A percentile compares a stretch with the other conserved stretches of the same genome.
Evolutionary conservation across 345 rosid species (phyloP).

Genomic region (Brassica juncea): DNA sequence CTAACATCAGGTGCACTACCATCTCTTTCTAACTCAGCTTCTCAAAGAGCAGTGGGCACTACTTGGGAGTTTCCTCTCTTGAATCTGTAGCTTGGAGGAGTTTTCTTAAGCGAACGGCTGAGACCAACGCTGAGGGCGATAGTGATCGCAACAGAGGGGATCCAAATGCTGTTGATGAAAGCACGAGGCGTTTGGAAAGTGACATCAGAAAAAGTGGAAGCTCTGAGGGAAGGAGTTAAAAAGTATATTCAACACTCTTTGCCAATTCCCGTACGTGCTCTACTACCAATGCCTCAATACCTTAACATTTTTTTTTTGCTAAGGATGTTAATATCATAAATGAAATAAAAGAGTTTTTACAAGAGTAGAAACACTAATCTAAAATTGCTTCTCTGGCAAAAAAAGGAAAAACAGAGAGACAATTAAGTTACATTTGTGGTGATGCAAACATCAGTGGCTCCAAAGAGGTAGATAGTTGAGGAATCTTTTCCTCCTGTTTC

Average conservation of each 20-base stretch:
- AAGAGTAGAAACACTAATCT: too few species aligned
- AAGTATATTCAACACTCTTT: constrained; percentile 31
- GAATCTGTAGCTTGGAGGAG: constrained; percentile 7
- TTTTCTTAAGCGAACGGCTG: constrained; percentile 21
- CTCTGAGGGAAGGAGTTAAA: constrained; percentile 40
- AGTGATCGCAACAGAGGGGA: background rate
- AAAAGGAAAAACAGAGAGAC: too few species aligned
- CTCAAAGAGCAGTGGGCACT: constrained; percentile 28
- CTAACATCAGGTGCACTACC: constrained; percentile 35
- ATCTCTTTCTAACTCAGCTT: constrained; percentile 29
- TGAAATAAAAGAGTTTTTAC: too few species aligned
- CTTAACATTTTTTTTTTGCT: background rate
- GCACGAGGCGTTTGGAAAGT: constrained; percentile 16
- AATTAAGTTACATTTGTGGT: too few species aligned
- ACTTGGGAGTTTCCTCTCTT: constrained; percentile 23
- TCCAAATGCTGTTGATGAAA: constrained; percentile 5
- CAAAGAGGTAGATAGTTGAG: too few species aligned
- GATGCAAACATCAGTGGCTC: too few species aligned
- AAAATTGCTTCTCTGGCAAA: too few species aligned
- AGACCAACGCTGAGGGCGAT: background rate
- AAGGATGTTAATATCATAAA: too few species aligned
- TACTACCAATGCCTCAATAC: background rate
- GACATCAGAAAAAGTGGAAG: constrained; percentile 36
- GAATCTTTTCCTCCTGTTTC: too few species aligned
- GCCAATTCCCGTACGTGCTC: background rate